phyloP scores from a whole-genome alignment of 768 basidiomycete genomes.

The Hypholoma fasciculare region DNA sequence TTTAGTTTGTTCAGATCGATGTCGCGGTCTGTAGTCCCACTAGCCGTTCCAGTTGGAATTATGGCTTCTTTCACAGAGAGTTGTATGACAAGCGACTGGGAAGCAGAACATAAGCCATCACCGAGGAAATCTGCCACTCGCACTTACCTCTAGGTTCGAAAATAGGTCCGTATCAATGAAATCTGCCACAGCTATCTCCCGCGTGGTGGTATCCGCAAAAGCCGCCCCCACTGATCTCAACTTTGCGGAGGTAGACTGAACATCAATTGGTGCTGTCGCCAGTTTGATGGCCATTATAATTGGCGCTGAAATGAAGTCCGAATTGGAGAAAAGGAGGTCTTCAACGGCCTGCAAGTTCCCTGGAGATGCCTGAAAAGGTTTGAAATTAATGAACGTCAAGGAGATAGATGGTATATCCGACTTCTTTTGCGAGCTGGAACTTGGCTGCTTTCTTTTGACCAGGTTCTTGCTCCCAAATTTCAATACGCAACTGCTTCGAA shows the following conservation, averaged over 20 bases:
- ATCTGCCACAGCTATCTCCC: conserved; percentile 86
- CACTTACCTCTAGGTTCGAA: conserved; percentile 86
- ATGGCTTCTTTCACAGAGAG: conserved; percentile 97
- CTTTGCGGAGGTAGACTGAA: conserved; percentile 47
- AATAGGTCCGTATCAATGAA: conserved; percentile 95
- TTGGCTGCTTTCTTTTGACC: conserved; percentile 74
- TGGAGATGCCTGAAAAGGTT: conserved; percentile 43
- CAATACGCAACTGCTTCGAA: conserved; percentile 83
- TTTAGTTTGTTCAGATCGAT: conserved; percentile 86
- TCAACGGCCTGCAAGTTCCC: conserved; percentile 76
- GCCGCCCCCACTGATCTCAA: conserved; percentile 80
- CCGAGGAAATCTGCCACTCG: not conserved
- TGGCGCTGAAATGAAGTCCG: conserved; percentile 80
- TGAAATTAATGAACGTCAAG: not conserved
- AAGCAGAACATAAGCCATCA: not conserved
- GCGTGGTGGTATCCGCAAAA: conserved; percentile 86
- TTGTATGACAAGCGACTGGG: conserved; percentile 90
- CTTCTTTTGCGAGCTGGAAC: conserved; percentile 84
- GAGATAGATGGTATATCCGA: conserved; percentile 24
- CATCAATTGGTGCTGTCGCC: conserved; percentile 44
- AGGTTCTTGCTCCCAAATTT: conserved; percentile 82
- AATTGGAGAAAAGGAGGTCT: conserved; percentile 81
- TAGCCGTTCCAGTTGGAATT: conserved; percentile 69
- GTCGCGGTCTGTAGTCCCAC: conserved; percentile 78
- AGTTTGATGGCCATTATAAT: conserved; percentile 90